Conservation (phyloP, 2,329 filamentous ascomycete species). For the Xylaria sp. region DNA sequence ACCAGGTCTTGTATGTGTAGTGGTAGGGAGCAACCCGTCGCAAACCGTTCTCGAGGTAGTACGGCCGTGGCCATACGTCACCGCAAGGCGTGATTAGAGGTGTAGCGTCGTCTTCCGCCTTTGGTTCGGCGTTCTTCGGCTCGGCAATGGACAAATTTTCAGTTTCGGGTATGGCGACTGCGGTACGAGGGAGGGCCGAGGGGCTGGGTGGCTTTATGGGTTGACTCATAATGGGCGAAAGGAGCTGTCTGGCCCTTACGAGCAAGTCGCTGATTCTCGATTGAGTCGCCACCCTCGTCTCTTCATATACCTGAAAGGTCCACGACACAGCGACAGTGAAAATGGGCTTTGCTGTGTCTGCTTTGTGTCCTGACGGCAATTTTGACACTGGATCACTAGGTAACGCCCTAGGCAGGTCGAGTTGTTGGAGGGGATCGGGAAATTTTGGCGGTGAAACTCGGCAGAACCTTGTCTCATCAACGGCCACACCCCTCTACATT, state of each 20-base stretch:
- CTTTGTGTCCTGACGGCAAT: background rate
- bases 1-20: slow-evolving; percentile 92
- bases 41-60: slow-evolving; percentile 81
- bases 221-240: slow-evolving; percentile 26
- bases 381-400: background rate
- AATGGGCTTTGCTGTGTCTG: background rate
- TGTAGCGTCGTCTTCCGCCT: slow-evolving; percentile 21
- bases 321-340: too few relatives aligned
- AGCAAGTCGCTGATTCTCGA: background rate
- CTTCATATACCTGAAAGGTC: too few relatives aligned
- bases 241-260: slow-evolving; percentile 2
- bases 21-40: slow-evolving; percentile 85
- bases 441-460: slow-evolving; percentile 23
- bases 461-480: slow-evolving; percentile 19
- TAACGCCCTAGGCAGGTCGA: background rate
- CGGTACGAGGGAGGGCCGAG: slow-evolving; percentile 7
- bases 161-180: slow-evolving; percentile 15
- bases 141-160: slow-evolving; percentile 20
- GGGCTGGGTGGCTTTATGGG: slow-evolving; percentile 7
- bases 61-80: slow-evolving; percentile 63
- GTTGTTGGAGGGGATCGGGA: slow-evolving; percentile 1
- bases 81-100: slow-evolving; percentile 39
- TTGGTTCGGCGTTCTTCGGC: slow-evolving; percentile 6
- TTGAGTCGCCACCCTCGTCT: background rate
- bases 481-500: background rate